A percentile compares a stretch with the other conserved stretches of the same genome.
These are phyloP conservation scores for Hypholoma sublateritium DNA, from an alignment of 768 basidiomycete genomes.

Conservation along the genomic window DNA sequence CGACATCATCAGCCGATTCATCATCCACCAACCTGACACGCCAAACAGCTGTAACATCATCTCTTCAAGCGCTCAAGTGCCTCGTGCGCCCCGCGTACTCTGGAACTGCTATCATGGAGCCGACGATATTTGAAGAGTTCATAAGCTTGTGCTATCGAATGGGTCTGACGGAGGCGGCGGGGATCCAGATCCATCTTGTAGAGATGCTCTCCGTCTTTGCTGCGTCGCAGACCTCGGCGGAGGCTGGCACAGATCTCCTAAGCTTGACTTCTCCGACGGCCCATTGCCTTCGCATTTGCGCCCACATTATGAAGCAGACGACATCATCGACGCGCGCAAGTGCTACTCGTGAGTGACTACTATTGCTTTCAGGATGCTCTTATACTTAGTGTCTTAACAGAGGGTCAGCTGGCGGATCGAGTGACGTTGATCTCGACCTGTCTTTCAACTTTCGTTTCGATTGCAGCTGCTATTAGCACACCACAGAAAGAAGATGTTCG, in stretches of 20 bases:
- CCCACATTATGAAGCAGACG: constrained; percentile 74
- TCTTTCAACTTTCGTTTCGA: constrained; percentile 58
- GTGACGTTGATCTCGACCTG: constrained; percentile 63
- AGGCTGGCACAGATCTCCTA: constrained; percentile 29
- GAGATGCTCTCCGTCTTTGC: constrained; percentile 67
- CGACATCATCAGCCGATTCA: constrained; percentile 61
- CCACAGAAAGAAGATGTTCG: constrained; percentile 72
- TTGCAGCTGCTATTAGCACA: constrained; percentile 57
- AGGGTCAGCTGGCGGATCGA: constrained; percentile 55
- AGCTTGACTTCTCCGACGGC: constrained; percentile 46
- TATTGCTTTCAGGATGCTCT: not conserved
- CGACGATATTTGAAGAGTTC: constrained; percentile 87
- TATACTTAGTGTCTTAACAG: constrained; percentile 27
- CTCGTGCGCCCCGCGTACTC: constrained; percentile 81
- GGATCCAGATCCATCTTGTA: constrained; percentile 68
- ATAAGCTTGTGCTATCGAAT: constrained; percentile 86
- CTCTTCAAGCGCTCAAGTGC: constrained; percentile 74
- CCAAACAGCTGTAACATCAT: constrained; percentile 52
- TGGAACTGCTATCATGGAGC: constrained; percentile 79
- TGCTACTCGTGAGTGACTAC: constrained; percentile 44
- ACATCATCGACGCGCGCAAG: constrained; percentile 56
- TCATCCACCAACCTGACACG: constrained; percentile 41
- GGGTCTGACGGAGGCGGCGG: constrained; percentile 81
- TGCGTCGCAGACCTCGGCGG: constrained; percentile 32
- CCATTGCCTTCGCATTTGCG: constrained; percentile 82